Base-by-base conservation (phyloP, 805 yeast genomes). In the Candida jianshihensis region DNA sequence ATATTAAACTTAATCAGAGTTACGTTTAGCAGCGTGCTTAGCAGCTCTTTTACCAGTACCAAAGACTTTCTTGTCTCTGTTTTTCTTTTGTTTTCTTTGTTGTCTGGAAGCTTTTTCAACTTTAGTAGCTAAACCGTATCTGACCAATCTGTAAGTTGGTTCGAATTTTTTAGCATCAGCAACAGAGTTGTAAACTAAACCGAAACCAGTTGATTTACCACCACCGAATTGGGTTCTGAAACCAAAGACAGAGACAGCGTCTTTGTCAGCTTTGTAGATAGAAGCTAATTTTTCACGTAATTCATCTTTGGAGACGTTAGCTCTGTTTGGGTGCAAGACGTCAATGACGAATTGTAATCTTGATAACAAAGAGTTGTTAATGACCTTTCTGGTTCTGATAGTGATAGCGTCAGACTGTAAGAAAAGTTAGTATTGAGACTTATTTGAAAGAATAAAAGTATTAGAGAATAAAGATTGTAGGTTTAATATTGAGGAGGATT, bases 181-280 rank as follows among this genome's bases (percentile, higher is more conserved):
- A 63, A 78, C 86, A 59, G 95, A 85, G 83, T 87, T 90, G 90
- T 92, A 92, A 64, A 92, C 85, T 68, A 92, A 79, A 73, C 97
- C 99, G 75, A 92, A 92, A 69, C 99, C 99, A 54, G 96, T 82
- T 54, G 98, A 86, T 75, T 86, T 90, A 66, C 97, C 96, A 73
- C 99, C 99, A 86, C 99, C 99, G 72, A 77, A 92, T 73, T 87
- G 94, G 62, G 97, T 92, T 81, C 95, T 85, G 95, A 92, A 86
- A 70, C 97, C 97, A 66, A 92, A 92, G 59, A 90, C 98, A 53
- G 97, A 89, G 51, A 86, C 89, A 61, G 90, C 82, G 60, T 85
- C 94, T 77, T 84, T 84, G 63, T 84, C 94, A 63, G 88, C 73
- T 77, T 84, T 84, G 92, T 86, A 86, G 61, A 77, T 71, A 59